These are phyloP conservation scores for Penicillium verrucosum DNA, from an alignment of 2,329 filamentous ascomycete species.

Conservation along the genomic window DNA sequence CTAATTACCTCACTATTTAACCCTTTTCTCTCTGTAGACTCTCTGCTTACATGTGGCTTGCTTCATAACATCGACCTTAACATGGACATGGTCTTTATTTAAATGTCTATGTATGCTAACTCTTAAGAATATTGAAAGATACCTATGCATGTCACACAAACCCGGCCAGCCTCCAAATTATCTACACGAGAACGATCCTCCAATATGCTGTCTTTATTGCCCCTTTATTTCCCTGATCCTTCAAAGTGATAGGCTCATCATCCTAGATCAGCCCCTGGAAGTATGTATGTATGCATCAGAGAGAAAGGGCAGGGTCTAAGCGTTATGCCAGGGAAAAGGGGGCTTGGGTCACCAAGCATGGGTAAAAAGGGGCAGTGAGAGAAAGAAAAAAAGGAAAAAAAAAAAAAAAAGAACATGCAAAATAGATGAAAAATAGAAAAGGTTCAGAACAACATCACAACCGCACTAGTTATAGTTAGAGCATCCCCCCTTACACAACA, in stretches of 20 bases:
- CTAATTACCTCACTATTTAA: conserved; percentile 1
- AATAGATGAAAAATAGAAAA: not conserved
- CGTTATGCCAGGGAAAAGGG: not conserved
- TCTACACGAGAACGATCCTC: not conserved
- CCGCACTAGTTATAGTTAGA: not conserved
- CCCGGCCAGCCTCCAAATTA: not conserved
- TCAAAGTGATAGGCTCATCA: not conserved
- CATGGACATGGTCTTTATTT: too few relatives aligned
- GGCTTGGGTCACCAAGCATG: not conserved
- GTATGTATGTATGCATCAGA: not conserved
- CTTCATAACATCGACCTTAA: not conserved
- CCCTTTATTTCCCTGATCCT: not conserved
- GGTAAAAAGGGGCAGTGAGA: not conserved
- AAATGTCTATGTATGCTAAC: not conserved
- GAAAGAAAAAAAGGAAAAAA: not conserved
- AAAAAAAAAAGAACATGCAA: not conserved
- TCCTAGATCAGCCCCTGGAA: not conserved
- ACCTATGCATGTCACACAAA: not conserved
- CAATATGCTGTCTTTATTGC: not conserved
- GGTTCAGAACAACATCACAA: not conserved
- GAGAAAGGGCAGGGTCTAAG: not conserved
- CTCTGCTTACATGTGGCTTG: not conserved
- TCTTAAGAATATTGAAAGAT: not conserved
- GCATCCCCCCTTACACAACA: not conserved
- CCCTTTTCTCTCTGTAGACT: not conserved